These are phyloP conservation scores for Wickerhamomyces chaumierensis DNA, from an alignment of 805 yeast genomes.

Conservation along the genomic window DNA sequence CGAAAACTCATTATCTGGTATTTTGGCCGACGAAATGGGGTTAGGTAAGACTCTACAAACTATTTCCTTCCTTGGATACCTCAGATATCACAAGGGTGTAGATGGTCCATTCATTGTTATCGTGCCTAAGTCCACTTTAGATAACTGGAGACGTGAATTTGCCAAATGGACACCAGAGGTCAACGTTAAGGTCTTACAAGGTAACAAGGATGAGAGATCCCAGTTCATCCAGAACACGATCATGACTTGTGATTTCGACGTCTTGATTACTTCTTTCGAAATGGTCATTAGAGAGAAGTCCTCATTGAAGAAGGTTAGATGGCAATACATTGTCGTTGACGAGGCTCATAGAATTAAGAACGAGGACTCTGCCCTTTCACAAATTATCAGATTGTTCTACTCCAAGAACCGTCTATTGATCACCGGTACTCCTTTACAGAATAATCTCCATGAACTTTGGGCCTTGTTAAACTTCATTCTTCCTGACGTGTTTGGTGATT, in stretches of 20 bases:
- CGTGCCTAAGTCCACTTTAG: constrained; percentile 92
- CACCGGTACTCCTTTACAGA: constrained; percentile 94
- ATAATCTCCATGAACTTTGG: constrained; percentile 93
- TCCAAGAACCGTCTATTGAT: constrained; percentile 77
- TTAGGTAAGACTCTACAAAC: constrained; percentile 94
- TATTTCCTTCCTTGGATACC: constrained; percentile 79
- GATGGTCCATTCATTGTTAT: constrained; percentile 88
- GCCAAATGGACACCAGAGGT: constrained; percentile 95
- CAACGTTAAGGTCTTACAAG: constrained; percentile 74
- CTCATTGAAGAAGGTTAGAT: constrained; percentile 65
- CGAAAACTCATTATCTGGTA: constrained; percentile 84
- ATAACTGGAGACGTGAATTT: constrained; percentile 94
- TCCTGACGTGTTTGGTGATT: constrained; percentile 92
- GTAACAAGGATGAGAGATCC: constrained; percentile 72
- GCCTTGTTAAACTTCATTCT: constrained; percentile 80
- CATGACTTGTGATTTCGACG: constrained; percentile 75
- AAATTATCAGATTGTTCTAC: constrained; percentile 80
- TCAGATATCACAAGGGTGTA: constrained; percentile 65
- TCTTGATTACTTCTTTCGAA: constrained; percentile 82
- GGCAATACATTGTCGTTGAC: constrained; percentile 92
- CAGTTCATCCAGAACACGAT: constrained; percentile 47
- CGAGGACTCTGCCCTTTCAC: constrained; percentile 85
- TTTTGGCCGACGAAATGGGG: constrained; percentile 97
- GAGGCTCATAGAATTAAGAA: constrained; percentile 96
- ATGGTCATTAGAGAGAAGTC: constrained; percentile 86